These are phyloP conservation scores for Malassezia obtusa DNA, from an alignment of 1,284 basidiomycete species.

Conservation along the genomic window DNA sequence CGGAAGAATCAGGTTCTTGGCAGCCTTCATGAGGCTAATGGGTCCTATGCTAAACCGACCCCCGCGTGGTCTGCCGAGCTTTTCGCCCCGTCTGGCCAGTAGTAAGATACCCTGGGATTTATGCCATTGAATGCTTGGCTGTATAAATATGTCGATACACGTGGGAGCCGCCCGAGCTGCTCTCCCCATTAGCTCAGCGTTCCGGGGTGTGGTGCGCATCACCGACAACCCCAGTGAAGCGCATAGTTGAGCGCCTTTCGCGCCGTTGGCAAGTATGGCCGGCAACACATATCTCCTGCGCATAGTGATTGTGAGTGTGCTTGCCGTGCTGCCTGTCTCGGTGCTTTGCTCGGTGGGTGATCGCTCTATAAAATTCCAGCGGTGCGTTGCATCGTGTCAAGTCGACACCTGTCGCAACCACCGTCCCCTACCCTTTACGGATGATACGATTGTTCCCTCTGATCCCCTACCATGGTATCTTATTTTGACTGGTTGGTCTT, in stretches of 20 bases:
- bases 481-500: constrained; percentile 58
- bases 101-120: constrained; percentile 1
- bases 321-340: neutral
- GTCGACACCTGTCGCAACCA: constrained; percentile 30
- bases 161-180: too few relatives aligned
- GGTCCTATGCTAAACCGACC: neutral
- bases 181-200: too few relatives aligned
- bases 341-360: constrained; percentile 38
- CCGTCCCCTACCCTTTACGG: constrained; percentile 16
- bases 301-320: neutral
- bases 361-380: constrained; percentile 33
- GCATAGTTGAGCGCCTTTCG: neutral
- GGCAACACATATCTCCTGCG: neutral
- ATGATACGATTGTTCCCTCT: constrained; percentile 32
- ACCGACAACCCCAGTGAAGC: too few relatives aligned
- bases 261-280: neutral
- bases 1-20: constrained; percentile 84
- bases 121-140: too few relatives aligned
- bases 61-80: neutral
- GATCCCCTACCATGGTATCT: constrained; percentile 54
- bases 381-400: constrained; percentile 35
- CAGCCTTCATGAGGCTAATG: neutral
- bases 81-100: neutral
- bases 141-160: too few relatives aligned
- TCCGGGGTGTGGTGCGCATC: too few relatives aligned